Evolutionary conservation across 1,139 yeast genomes (phyloP).

Genomic region (Diutina mesorugosa): DNA sequence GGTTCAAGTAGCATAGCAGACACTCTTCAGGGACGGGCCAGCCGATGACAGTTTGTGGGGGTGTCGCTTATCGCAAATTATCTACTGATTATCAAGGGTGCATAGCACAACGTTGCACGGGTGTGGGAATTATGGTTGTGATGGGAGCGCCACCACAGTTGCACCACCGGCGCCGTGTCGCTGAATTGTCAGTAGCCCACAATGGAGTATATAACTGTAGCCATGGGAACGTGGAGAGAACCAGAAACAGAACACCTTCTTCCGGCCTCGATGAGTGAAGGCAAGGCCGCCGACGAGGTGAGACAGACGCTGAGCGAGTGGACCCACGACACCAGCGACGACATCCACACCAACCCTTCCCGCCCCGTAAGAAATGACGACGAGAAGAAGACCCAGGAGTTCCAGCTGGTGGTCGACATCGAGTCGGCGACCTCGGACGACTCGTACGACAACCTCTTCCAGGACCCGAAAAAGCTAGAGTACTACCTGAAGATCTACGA

Average conservation of each 20-base stretch:
- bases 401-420: background rate
- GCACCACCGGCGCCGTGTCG: background rate
- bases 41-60: background rate
- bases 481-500: constrained; percentile 29
- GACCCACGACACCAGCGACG: background rate
- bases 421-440: background rate
- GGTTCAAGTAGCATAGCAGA: too few relatives aligned
- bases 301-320: background rate
- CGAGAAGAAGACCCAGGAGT: background rate
- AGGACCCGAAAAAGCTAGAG: constrained; percentile 28
- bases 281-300: background rate
- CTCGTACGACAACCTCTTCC: background rate
- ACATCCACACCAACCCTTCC: background rate
- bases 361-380: background rate
- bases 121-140: background rate
- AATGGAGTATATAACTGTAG: background rate
- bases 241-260: background rate
- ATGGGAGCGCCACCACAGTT: background rate
- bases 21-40: too few relatives aligned
- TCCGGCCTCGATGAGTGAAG: background rate
- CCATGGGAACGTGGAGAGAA: background rate
- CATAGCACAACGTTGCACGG: background rate
- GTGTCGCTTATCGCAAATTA: background rate
- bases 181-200: too few relatives aligned
- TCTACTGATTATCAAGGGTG: background rate